A percentile compares a stretch with the other conserved stretches of the same genome.
Evolutionary conservation across 495 filamentous ascomycete species (phyloP).

Genomic region (Haplographium delicatum): DNA sequence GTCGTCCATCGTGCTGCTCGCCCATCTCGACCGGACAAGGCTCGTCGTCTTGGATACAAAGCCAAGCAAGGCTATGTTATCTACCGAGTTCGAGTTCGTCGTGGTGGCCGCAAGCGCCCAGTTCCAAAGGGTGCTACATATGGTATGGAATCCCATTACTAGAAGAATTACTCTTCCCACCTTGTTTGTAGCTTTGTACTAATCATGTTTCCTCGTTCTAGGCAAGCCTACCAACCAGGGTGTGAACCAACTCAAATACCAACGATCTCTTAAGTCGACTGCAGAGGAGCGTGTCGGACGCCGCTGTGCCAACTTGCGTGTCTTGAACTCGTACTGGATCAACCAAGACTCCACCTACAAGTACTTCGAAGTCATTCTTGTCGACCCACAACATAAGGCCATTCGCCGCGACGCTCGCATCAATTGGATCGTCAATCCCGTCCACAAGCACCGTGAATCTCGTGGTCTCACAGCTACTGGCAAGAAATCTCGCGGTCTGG

Average conservation of each 20-base stretch:
- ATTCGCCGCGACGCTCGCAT: slow-evolving; percentile 98
- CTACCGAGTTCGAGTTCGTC: slow-evolving; percentile 96
- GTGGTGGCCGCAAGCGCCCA: slow-evolving; percentile 95
- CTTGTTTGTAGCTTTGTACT: no score
- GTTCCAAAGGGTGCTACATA: slow-evolving; percentile 97
- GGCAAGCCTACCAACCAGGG: slow-evolving; percentile 99
- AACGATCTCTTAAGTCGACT: slow-evolving; percentile 93
- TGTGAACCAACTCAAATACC: slow-evolving; percentile 99
- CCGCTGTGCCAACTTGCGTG: slow-evolving; percentile 95
- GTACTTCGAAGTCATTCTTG: slow-evolving; percentile 99
- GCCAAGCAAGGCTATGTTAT: slow-evolving; percentile 99
- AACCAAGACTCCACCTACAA: slow-evolving; percentile 99
- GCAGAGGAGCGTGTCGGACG: slow-evolving; percentile 99
- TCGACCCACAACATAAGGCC: slow-evolving; percentile 99
- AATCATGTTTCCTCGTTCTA: no score
- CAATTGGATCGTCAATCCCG: slow-evolving; percentile 99
- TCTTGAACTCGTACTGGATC: slow-evolving; percentile 99
- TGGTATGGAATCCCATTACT: slow-evolving; percentile 55
- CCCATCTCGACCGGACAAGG: slow-evolving; percentile 98
- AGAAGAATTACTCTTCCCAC: no score
- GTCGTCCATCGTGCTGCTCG: slow-evolving; percentile 98
- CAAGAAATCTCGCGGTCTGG: slow-evolving; percentile 98
- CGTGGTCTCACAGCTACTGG: slow-evolving; percentile 95
- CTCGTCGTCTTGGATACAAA: slow-evolving; percentile 99
- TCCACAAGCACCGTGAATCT: slow-evolving; percentile 99